Base-by-base conservation (phyloP, 140 eudicot genomes). In the Ambrosia hybrid region DNA sequence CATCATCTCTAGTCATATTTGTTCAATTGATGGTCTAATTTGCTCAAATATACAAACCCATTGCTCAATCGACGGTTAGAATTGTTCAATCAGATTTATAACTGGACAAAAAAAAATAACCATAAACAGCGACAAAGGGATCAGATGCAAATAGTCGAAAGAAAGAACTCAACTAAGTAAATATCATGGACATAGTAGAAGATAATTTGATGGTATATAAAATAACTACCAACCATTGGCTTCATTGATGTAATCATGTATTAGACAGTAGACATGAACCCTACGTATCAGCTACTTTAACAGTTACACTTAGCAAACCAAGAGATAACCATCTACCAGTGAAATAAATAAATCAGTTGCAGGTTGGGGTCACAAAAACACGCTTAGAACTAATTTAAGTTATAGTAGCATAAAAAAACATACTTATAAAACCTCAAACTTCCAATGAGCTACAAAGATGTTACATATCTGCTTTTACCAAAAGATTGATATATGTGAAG, bases 391-490 rank as follows among this genome's bases (percentile, higher is more conserved):
- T 17, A 26, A 9, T 5, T 30, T 30, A 30, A 1, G 34, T 30
- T 30, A 30, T 17, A 56, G 36, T 56, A 56, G 16, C 36, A 16
- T 21, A 7, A 10, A 56, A 56, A 56, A 26, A 62, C 43, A 62
- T 34, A 62, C 49, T 34, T 13, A 13, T 36, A 62, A 12, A 36
- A 12, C 48, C 49, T 13, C 67, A 62, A 62, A 62, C 34, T 30
- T 30, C 2, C 34, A 30, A 30, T 30, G 34, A 30, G 2, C 10
- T 34, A 36, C 48, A 61, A 13, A 1, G 48, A 61, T 51, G 49
- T 49, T 30, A 51, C 58, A 36, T 60, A 72, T 57, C 46, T 46
- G 34, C 34, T 60, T 62, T 63, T 51, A 51, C 52, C 62, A 48
- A 30, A 30, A 30, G 34, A 30, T 30, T 30, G 34, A 30, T 30